Percentiles rank a stretch among this genome's conserved stretches.
Conservation (phyloP, 75 land plant genomes). For the Selaginella tamariscina region DNA sequence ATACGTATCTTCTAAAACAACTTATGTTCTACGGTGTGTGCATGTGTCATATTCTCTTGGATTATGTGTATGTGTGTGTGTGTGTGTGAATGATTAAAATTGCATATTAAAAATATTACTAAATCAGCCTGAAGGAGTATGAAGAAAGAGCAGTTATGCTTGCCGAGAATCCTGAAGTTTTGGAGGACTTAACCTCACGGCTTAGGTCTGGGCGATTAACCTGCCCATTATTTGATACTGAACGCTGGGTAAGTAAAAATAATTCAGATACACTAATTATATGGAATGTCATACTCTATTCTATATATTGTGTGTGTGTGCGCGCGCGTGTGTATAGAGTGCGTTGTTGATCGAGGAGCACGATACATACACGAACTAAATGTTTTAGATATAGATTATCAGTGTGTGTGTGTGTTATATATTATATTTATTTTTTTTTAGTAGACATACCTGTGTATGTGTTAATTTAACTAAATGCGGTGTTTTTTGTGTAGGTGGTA, state of each 20-base stretch:
- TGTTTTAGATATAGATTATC: too few species aligned
- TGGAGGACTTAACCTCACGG: constrained; percentile 46
- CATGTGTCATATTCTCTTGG: not conserved
- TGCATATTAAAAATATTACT: too few species aligned
- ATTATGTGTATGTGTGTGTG: too few species aligned
- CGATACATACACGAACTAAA: too few species aligned
- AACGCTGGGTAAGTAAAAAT: constrained; percentile 65
- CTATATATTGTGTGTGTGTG: not conserved
- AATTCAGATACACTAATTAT: not conserved
- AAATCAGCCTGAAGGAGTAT: constrained; percentile 78
- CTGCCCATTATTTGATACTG: constrained; percentile 87
- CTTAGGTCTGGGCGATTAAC: constrained; percentile 66
- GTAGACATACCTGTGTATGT: not conserved
- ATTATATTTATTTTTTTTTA: not conserved
- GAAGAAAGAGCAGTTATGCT: constrained; percentile 79
- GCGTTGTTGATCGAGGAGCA: too few species aligned
- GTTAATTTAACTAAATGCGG: not conserved
- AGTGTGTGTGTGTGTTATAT: not conserved
- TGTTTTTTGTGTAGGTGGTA: constrained; percentile 42
- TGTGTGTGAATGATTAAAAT: too few species aligned
- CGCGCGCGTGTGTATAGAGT: too few species aligned
- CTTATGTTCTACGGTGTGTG: not conserved
- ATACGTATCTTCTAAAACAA: not conserved
- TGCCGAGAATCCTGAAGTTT: constrained; percentile 47
- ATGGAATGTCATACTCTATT: too few species aligned